Evolutionary conservation across 1,284 basidiomycete genomes (phyloP), one percentile per base, ranked within the genome.

Genomic region (Peniophora sp.): DNA sequence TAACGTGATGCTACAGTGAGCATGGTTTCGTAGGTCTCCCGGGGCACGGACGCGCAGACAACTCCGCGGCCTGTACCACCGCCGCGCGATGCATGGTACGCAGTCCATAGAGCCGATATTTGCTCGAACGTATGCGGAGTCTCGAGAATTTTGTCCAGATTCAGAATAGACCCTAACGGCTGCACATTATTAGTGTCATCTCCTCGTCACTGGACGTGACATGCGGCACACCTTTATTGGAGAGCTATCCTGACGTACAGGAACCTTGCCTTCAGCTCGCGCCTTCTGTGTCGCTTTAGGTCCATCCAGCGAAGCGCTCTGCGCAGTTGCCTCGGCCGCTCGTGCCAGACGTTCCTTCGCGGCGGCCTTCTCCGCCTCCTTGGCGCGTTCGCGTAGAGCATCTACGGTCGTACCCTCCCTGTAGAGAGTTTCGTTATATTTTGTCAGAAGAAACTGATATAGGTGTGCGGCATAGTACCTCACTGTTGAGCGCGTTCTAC

Each of bases 21-120:
- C 85, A 97, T 88, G 55, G 76, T 76, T 35, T 75, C 62, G 68
- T 96, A 96, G n/a, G 80, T 77, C 3, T 76, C 72, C 43, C 84
- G 57, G 0, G 92, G 84, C 11, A 97, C 74, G 3, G 83, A 74
- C 0, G 93, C 93, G 52, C 85, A 93, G 17, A 97, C 75, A 63
- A 78, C 92, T 6, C 91, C 90, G 44, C 83, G 78, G 8, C 92
- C 85, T 0, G 88, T 85, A 0, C 89, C 85, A 14, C 79, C 74
- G 11, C 83, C 81, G 20, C 87, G 81, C 3, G 87, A 81, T 15
- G 82, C 78, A 65, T 97, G 93, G 61, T 93, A 97, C 0, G 87
- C 78, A n/a, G 81, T 88, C 94, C 94, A 97, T 1, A 97, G 74
- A 1, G 83, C 75, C 3, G 82, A 78, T 56, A 97, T 76, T 62